phyloP scores from a whole-genome alignment of 2,329 filamentous ascomycete genomes.

The Ambrosiella cleistominuta region DNA sequence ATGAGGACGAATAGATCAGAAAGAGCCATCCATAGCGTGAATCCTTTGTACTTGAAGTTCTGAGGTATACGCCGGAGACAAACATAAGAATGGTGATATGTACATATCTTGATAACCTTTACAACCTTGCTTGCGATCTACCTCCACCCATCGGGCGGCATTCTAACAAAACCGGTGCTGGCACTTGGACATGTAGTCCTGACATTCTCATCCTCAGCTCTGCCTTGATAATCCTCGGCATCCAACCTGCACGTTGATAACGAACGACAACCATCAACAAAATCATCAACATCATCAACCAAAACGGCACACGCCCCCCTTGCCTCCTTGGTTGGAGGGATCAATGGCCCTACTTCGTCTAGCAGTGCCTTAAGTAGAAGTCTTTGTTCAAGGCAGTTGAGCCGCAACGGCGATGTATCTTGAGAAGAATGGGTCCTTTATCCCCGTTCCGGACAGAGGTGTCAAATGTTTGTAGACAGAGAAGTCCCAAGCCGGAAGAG shows the following conservation, averaged over 20 bases:
- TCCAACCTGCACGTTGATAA: too few species aligned
- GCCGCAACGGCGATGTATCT: background rate
- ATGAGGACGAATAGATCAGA: too few species aligned
- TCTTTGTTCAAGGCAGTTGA: background rate
- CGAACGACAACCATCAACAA: too few species aligned
- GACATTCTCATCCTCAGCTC: too few species aligned
- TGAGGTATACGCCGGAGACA: background rate
- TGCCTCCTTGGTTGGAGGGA: too few species aligned
- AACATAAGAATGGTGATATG: background rate
- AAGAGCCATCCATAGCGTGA: background rate
- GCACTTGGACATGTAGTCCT: too few species aligned
- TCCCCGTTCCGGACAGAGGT: background rate
- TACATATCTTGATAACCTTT: background rate
- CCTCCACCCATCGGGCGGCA: background rate
- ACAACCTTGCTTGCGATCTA: background rate
- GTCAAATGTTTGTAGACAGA: background rate
- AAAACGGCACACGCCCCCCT: too few species aligned
- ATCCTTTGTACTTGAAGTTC: background rate
- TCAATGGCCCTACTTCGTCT: too few species aligned
- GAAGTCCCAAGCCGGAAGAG: background rate
- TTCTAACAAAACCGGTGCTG: background rate
- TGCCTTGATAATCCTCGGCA: too few species aligned
- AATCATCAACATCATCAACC: too few species aligned
- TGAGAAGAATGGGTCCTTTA: background rate
- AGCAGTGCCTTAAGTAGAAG: background rate